A percentile compares a stretch with the other conserved stretches of the same genome.
Evolutionary conservation across 2,329 filamentous ascomycete genomes (phyloP).

Genomic region (Fusarium temperatum): DNA sequence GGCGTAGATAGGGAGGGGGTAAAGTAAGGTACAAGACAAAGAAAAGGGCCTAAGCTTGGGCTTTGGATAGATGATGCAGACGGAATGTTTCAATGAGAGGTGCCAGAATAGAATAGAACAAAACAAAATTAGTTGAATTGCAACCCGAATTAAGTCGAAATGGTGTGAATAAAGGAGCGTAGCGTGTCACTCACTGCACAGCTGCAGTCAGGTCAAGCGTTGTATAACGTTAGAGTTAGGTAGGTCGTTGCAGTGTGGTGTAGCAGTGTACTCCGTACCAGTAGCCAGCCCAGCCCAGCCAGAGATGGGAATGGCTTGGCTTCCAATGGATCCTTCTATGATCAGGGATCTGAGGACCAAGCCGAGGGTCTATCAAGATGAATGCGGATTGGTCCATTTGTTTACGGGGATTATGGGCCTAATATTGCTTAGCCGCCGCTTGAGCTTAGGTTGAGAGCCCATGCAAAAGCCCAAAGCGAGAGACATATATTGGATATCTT

Average conservation of each 20-base stretch:
- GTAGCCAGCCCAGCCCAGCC: neutral
- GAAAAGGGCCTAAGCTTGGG: slow-evolving; percentile 13
- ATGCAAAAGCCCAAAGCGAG: neutral
- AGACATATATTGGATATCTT: neutral
- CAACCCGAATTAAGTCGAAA: slow-evolving; percentile 17
- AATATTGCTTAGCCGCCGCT: slow-evolving; percentile 35
- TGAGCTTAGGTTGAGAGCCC: neutral
- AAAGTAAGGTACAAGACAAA: slow-evolving; percentile 17
- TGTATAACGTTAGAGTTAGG: neutral
- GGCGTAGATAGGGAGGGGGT: slow-evolving; percentile 2
- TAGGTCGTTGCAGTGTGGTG: neutral
- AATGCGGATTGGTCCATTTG: slow-evolving; percentile 32
- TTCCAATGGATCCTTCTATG: slow-evolving; percentile 21
- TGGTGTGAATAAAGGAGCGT: slow-evolving; percentile 30
- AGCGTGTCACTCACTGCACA: slow-evolving; percentile 12
- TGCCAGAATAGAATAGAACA: slow-evolving; percentile 9
- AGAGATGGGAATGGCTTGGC: slow-evolving; percentile 24
- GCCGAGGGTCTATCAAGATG: slow-evolving; percentile 23
- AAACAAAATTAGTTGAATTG: slow-evolving; percentile 3
- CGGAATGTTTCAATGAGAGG: slow-evolving; percentile 21
- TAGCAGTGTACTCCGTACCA: neutral
- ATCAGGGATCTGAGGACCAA: slow-evolving; percentile 22
- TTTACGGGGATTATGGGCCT: slow-evolving; percentile 27
- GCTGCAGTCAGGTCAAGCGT: neutral
- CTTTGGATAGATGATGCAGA: slow-evolving; percentile 6